Percentiles rank a stretch among this genome's conserved stretches.
phyloP scores from a whole-genome alignment of 2,329 filamentous ascomycete genomes.

The Sporothrix inflata region DNA sequence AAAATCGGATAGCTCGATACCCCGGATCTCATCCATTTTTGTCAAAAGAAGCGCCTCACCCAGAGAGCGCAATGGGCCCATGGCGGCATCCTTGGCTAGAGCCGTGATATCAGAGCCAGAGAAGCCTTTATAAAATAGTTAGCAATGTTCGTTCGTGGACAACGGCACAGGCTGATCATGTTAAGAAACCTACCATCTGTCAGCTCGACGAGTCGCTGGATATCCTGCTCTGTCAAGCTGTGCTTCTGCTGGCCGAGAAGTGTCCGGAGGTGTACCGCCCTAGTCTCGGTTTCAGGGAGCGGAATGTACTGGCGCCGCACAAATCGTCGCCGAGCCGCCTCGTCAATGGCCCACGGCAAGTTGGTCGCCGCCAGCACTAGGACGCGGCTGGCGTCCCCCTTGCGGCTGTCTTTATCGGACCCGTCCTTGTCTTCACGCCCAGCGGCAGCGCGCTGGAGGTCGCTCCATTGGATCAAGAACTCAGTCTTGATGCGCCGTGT shows the following conservation, averaged over 20 bases:
- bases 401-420: slow-evolving; percentile 72
- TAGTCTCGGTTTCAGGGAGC: slow-evolving; percentile 80
- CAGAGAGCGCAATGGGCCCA: slow-evolving; percentile 89
- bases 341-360: slow-evolving; percentile 95
- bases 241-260: slow-evolving; percentile 89
- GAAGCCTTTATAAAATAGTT: slow-evolving; percentile 66
- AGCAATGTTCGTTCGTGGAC: slow-evolving; percentile 20
- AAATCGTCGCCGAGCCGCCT: slow-evolving; percentile 87
- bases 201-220: slow-evolving; percentile 71
- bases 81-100: slow-evolving; percentile 94
- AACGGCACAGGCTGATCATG: background rate
- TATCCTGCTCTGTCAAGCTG: slow-evolving; percentile 70
- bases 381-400: slow-evolving; percentile 84
- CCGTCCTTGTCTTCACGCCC: slow-evolving; percentile 71
- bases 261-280: slow-evolving; percentile 76
- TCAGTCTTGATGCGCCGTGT: slow-evolving; percentile 95
- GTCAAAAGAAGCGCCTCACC: slow-evolving; percentile 89
- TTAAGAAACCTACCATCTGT: slow-evolving; percentile 72
- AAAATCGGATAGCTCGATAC: slow-evolving; percentile 84
- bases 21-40: slow-evolving; percentile 90
- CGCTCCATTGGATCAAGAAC: slow-evolving; percentile 96
- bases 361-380: slow-evolving; percentile 95
- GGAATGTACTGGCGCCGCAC: slow-evolving; percentile 96
- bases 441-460: slow-evolving; percentile 83
- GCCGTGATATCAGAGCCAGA: slow-evolving; percentile 97